Percentiles rank a stretch among this genome's conserved stretches.
These are phyloP conservation scores for Phytophthora parvispora DNA, from an alignment of 352 stramenopile species.

Conservation along the genomic window DNA sequence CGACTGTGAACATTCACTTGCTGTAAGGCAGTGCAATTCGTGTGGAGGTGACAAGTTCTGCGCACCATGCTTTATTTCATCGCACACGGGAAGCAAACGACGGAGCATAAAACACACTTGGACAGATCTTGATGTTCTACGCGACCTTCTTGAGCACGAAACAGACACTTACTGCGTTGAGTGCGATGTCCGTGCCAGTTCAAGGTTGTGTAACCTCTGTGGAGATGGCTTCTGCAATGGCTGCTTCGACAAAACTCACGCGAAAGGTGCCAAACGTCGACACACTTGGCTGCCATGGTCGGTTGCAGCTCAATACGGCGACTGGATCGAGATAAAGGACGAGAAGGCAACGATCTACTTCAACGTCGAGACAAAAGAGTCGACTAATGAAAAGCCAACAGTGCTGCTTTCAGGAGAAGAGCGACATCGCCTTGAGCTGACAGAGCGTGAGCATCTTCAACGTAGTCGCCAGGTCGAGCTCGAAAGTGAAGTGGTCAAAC, in stretches of 20 bases:
- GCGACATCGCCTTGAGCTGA: slow-evolving; percentile 60
- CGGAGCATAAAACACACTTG: slow-evolving; percentile 47
- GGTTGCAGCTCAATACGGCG: slow-evolving; percentile 56
- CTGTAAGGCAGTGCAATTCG: slow-evolving; percentile 54
- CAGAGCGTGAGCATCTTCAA: slow-evolving; percentile 64
- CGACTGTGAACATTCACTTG: slow-evolving; percentile 58
- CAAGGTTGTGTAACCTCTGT: slow-evolving; percentile 79
- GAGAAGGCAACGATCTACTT: slow-evolving; percentile 67
- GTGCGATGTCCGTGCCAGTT: slow-evolving; percentile 60
- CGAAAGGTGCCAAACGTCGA: slow-evolving; percentile 63
- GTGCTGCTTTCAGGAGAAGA: slow-evolving; percentile 66
- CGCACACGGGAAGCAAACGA: slow-evolving; percentile 35
- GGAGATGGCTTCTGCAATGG: slow-evolving; percentile 78
- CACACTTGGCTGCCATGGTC: slow-evolving; percentile 77
- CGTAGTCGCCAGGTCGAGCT: slow-evolving; percentile 63
- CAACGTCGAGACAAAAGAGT: slow-evolving; percentile 87
- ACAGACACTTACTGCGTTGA: slow-evolving; percentile 77
- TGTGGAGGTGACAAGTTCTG: slow-evolving; percentile 77
- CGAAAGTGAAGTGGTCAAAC: slow-evolving; percentile 74
- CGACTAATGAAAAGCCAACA: slow-evolving; percentile 57
- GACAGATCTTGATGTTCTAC: slow-evolving; percentile 58
- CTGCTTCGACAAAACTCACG: slow-evolving; percentile 64
- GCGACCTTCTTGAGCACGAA: slow-evolving; percentile 57
- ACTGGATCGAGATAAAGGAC: slow-evolving; percentile 84
- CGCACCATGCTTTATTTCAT: slow-evolving; percentile 51